Evolutionary conservation across 2,329 filamentous ascomycete genomes (phyloP).

Genomic region (Zymoseptoria tritici): DNA sequence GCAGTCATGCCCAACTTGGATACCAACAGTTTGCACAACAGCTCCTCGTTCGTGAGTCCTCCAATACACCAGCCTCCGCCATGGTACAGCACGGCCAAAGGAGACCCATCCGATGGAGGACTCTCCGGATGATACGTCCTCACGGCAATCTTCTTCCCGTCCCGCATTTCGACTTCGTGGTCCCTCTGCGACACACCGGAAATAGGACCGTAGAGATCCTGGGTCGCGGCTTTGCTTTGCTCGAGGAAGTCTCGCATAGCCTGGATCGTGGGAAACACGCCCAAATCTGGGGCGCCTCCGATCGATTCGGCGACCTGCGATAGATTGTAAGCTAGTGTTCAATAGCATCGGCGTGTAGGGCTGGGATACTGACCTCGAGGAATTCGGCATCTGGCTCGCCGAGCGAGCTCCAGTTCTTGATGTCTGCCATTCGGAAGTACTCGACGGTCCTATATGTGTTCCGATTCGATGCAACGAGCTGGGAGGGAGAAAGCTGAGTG

Average conservation of each 20-base stretch:
- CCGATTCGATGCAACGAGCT: background rate
- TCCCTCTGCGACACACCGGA: constrained; percentile 34
- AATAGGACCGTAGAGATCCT: constrained; percentile 6
- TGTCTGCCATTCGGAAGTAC: constrained; percentile 19
- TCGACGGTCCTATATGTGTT: background rate
- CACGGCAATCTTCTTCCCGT: constrained; percentile 30
- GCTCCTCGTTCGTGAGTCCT: constrained; percentile 37
- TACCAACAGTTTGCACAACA: constrained; percentile 35
- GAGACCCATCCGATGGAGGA: constrained; percentile 12
- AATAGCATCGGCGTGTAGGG: background rate
- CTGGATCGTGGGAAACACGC: constrained; percentile 18
- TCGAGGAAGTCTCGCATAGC: constrained; percentile 16
- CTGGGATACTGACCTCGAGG: constrained; percentile 10
- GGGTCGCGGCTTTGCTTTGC: constrained; percentile 12
- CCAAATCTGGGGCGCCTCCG: constrained; percentile 21
- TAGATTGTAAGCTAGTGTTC: background rate
- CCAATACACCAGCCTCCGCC: constrained; percentile 42
- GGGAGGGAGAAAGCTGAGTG: no score
- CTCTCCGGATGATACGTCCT: constrained; percentile 22
- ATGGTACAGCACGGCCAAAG: constrained; percentile 36
- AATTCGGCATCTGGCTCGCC: constrained; percentile 21
- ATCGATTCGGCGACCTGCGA: constrained; percentile 8
- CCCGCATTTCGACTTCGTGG: constrained; percentile 29
- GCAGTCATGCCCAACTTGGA: constrained; percentile 35
- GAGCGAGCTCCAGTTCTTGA: constrained; percentile 23